Evolutionary conservation across 2,329 filamentous ascomycete species (phyloP), one percentile per base, ranked within the genome.

Genomic region (Trichoderma pleuroti): DNA sequence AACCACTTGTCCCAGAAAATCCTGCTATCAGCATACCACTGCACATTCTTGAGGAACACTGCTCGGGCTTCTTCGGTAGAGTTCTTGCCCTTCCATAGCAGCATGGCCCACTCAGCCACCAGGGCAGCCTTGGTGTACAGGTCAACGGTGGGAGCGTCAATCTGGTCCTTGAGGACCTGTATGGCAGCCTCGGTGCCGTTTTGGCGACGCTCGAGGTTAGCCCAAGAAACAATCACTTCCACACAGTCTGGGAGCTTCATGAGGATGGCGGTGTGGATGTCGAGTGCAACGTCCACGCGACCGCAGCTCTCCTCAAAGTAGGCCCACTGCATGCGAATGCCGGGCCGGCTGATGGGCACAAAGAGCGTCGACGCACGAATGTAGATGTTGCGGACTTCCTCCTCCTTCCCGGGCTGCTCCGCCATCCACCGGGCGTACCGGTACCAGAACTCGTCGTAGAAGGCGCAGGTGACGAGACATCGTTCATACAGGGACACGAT

Each of bases 371-470:
- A 91, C 11, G 95, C 96, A 70, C 94, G 90, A 79, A 95, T 90
- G 78, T 97, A 98, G 73, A 98, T 96, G 80, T 93, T 94, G 70
- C 96, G 91, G 7, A 95, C 91, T 78, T 98, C 94, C 78, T 98
- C 93, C 59, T 94, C 90, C 80, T 97, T 97, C 75, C 86, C 90
- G 2, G 88, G 82, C 78, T 97, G 93, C 0, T 89, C 89, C 71
- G 88, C 86, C 92, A 98, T 97, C 96, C 96, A 99, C 52, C 95
- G 87, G 18, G 92, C 93, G 81, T 97, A 99, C n/a, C 96, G 92
- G 76, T 97, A 90, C 96, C 96, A 99, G 81, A 98, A 97, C 78
- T 98, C 95, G 63, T 98, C 95, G 78, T 99, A 98, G 75, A 97
- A 92, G 18, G 96, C 95, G 77, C 93, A 97, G 0, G 93, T 95